Base-by-base conservation (phyloP, 345 rosid species). In the Turnera subulata region DNA sequence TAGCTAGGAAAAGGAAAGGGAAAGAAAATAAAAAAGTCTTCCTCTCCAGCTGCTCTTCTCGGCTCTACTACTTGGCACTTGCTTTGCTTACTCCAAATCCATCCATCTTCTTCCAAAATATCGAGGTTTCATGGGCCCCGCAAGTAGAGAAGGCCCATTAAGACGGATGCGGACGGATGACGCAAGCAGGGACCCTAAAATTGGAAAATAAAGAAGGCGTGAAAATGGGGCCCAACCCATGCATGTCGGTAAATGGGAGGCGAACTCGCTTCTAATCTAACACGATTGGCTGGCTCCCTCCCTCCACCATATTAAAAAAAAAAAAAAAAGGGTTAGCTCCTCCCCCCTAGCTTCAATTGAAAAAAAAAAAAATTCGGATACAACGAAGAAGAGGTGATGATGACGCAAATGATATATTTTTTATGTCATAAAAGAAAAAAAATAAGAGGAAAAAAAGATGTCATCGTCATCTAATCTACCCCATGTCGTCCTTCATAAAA, bases 161-260 rank as follows among this genome's bases (percentile, higher is more conserved):
- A 40, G 9, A 16, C 7, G 19, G 46, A 3, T 1, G 3, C 2
- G 44, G 56, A 12, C 4, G 50, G 53, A 11, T 39, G 52, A 50
- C 58, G 59, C 48, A 19, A 50, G 53, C 17, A 47, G 56, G 61
- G 50, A 2, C 7, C 8, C 24, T 15, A 6, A n/a, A 18, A 17
- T 46, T 6, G 5, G 11, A 35, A 19, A 13, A 33, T 26, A 12
- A 1, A 11, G 33, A 6, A 8, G 0, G n/a, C 39, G 13, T 11
- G n/a, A 0, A 26, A 6, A 1, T 11, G 37, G 80, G 79, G 53
- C 58, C 83, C 65, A 48, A 11, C 17, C 12, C 19, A 14, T 1
- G 4, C 42, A 67, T 81, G 85, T 81, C 80, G 82, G 85, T 73
- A 75, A 50, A 52, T 54, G 51, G 82, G 85, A 70, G 55, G 69